Evolutionary conservation across 2,329 filamentous ascomycete species (phyloP).

Genomic region (Nothophaeocryptopus gaeumannii): DNA sequence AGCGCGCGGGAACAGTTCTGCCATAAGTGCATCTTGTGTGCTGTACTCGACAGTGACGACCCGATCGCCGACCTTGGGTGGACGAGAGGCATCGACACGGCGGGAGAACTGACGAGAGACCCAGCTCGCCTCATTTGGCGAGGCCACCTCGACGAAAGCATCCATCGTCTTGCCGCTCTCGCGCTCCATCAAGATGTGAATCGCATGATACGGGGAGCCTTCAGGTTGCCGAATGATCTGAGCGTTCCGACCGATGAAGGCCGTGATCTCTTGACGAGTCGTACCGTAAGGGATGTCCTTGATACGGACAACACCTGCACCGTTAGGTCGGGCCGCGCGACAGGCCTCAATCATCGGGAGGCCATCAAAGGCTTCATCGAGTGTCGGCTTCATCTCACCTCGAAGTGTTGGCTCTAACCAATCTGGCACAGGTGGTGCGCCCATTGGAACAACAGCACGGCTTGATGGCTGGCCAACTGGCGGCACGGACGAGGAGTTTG

Average conservation of each 20-base stretch:
- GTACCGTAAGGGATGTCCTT: slow-evolving; percentile 52
- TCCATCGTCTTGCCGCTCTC: slow-evolving; percentile 57
- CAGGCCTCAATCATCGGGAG: slow-evolving; percentile 32
- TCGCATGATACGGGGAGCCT: slow-evolving; percentile 43
- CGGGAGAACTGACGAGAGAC: slow-evolving; percentile 39
- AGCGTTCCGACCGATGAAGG: slow-evolving; percentile 45
- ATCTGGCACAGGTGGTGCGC: slow-evolving; percentile 10
- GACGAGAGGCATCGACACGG: slow-evolving; percentile 36
- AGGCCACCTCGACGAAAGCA: slow-evolving; percentile 50
- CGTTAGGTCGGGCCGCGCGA: slow-evolving; percentile 36
- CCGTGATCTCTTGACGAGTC: slow-evolving; percentile 48
- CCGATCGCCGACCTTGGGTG: slow-evolving; percentile 48
- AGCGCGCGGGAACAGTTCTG: slow-evolving; percentile 51
- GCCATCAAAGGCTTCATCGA: slow-evolving; percentile 28
- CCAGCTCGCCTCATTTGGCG: slow-evolving; percentile 38
- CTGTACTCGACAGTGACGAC: slow-evolving; percentile 47
- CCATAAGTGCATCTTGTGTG: slow-evolving; percentile 49
- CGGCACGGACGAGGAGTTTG: neutral
- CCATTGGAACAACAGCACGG: slow-evolving; percentile 2
- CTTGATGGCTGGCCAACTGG: neutral
- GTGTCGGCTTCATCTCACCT: slow-evolving; percentile 24
- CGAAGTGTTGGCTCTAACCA: slow-evolving; percentile 19
- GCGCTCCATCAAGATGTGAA: slow-evolving; percentile 59
- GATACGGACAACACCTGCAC: slow-evolving; percentile 29
- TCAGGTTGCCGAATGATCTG: slow-evolving; percentile 46